These are phyloP conservation scores for Chimonanthus salicifolius DNA, from an alignment of 164 flowering plant genomes.

Conservation along the genomic window DNA sequence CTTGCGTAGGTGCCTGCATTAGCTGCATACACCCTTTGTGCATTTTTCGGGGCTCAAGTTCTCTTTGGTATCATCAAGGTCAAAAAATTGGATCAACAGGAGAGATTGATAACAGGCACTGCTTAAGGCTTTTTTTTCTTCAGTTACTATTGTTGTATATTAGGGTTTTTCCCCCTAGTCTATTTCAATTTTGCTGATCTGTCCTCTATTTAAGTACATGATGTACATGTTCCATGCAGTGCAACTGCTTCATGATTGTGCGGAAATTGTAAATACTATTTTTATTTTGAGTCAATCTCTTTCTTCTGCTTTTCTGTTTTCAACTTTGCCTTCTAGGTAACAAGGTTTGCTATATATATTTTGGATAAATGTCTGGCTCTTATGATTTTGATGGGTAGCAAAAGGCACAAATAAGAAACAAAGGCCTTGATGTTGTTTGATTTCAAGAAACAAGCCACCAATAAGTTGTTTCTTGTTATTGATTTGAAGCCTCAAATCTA, in stretches of 20 bases:
- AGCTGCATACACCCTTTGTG: conserved; percentile 49
- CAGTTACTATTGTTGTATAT: too few relatives aligned
- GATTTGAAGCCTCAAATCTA: too few relatives aligned
- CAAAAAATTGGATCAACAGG: conserved; percentile 76
- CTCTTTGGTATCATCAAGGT: conserved; percentile 81
- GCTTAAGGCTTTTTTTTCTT: conserved; percentile 43
- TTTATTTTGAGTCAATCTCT: not conserved
- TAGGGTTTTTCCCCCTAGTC: not conserved
- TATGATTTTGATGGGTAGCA: not conserved
- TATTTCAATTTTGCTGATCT: too few relatives aligned
- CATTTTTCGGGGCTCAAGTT: conserved; percentile 70
- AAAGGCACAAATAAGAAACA: too few relatives aligned
- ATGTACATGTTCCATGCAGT: not conserved
- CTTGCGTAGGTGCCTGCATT: conserved; percentile 59
- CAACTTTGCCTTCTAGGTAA: not conserved
- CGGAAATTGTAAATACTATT: not conserved
- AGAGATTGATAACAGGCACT: conserved; percentile 85
- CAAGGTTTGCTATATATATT: not conserved
- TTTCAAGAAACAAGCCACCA: too few relatives aligned
- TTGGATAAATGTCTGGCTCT: too few relatives aligned
- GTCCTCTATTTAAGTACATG: too few relatives aligned
- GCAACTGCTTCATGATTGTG: not conserved
- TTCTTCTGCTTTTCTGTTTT: not conserved
- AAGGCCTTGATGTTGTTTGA: too few relatives aligned
- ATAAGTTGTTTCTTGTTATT: too few relatives aligned